These are phyloP conservation scores for Talaromyces wortmannii DNA, from an alignment of 495 filamentous ascomycete species.

Conservation along the genomic window DNA sequence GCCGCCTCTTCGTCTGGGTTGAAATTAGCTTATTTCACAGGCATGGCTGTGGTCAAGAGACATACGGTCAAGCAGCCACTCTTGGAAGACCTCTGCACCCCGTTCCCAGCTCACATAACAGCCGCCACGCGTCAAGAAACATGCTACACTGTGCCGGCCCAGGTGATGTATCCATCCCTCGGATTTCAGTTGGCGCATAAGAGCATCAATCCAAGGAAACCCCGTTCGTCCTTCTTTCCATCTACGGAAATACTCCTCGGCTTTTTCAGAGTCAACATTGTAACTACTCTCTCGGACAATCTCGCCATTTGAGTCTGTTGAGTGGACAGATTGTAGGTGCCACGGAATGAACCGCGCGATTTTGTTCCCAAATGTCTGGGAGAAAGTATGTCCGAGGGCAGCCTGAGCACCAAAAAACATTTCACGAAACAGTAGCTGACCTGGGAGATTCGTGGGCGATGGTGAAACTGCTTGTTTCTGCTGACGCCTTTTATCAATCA, in stretches of 20 bases:
- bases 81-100: slow-evolving; percentile 67
- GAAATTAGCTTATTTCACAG: neutral
- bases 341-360: slow-evolving; percentile 62
- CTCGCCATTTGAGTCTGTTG: slow-evolving; percentile 15
- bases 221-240: slow-evolving; percentile 61
- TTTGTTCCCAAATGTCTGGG: slow-evolving; percentile 50
- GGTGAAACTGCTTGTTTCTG: slow-evolving; percentile 38
- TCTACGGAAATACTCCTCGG: slow-evolving; percentile 54
- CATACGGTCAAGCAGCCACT: slow-evolving; percentile 57
- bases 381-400: slow-evolving; percentile 48
- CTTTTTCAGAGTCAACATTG: slow-evolving; percentile 45
- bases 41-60: neutral
- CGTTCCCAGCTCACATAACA: slow-evolving; percentile 70
- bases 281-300: slow-evolving; percentile 41
- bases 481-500: slow-evolving; percentile 38
- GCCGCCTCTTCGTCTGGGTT: slow-evolving; percentile 53
- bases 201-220: slow-evolving; percentile 68
- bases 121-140: slow-evolving; percentile 64
- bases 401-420: slow-evolving; percentile 75
- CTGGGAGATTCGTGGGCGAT: slow-evolving; percentile 55
- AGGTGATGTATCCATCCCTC: slow-evolving; percentile 75
- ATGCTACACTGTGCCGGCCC: slow-evolving; percentile 64
- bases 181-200: slow-evolving; percentile 62
- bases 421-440: slow-evolving; percentile 65
- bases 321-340: slow-evolving; percentile 55